phyloP scores from a whole-genome alignment of 1,139 yeast genomes.

The Keqinozyma sinolaborantium region DNA sequence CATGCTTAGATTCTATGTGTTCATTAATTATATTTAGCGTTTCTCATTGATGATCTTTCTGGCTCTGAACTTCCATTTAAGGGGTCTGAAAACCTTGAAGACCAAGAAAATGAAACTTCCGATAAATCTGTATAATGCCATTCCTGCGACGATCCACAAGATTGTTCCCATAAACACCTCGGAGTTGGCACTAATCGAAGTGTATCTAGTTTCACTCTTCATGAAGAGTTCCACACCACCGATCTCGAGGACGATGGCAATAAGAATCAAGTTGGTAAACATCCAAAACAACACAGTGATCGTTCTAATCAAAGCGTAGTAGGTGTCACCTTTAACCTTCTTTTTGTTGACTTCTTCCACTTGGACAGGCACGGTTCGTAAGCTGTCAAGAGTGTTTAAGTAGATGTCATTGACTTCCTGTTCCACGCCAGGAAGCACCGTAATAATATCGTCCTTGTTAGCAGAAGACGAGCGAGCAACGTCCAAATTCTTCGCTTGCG shows the following conservation, averaged over 20 bases:
- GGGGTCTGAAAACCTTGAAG: constrained; percentile 34
- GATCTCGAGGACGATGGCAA: constrained; percentile 39
- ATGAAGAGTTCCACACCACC: constrained; percentile 36
- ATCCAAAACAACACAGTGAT: constrained; percentile 46
- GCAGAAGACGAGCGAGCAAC: constrained; percentile 55
- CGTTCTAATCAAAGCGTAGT: constrained; percentile 45
- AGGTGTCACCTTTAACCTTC: constrained; percentile 34
- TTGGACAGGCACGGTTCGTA: constrained; percentile 28
- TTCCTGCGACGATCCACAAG: constrained; percentile 49
- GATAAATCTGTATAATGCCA: constrained; percentile 39
- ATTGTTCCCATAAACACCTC: constrained; percentile 41
- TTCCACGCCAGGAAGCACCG: constrained; percentile 61
- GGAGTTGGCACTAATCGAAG: constrained; percentile 32
- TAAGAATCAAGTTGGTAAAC: constrained; percentile 40
- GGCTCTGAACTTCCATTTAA: constrained; percentile 35
- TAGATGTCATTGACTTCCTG: constrained; percentile 63
- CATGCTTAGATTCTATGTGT: too few relatives aligned
- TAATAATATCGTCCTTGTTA: constrained; percentile 61
- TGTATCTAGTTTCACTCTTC: constrained; percentile 10
- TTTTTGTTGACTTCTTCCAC: constrained; percentile 16
- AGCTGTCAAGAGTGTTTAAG: constrained; percentile 43
- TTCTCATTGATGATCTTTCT: constrained; percentile 4
- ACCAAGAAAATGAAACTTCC: constrained; percentile 39
- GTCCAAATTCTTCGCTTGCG: constrained; percentile 64
- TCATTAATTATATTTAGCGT: too few relatives aligned